These are phyloP conservation scores for Leccinum laetum DNA, from an alignment of 1,284 basidiomycete species.

Conservation along the genomic window DNA sequence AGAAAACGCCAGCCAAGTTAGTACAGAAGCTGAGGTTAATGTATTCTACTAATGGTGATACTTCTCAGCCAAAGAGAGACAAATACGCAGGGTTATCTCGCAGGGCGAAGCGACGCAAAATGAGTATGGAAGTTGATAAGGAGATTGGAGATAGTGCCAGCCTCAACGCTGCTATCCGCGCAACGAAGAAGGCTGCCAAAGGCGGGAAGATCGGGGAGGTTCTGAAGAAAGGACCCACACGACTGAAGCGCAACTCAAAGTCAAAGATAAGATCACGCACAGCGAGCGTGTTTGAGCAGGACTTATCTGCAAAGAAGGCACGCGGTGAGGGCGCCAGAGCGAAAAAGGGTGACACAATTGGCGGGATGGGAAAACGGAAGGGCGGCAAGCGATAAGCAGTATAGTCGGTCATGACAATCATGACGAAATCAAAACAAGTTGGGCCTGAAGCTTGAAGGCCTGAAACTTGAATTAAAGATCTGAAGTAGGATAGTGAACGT, in stretches of 20 bases:
- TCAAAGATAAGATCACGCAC: constrained; percentile 24
- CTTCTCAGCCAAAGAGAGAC: constrained; percentile 71
- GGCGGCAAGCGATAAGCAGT: constrained; percentile 38
- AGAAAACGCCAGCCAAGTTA: constrained; percentile 16
- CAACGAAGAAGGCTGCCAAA: constrained; percentile 77
- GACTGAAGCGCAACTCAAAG: constrained; percentile 18
- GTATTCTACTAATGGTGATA: constrained; percentile 7
- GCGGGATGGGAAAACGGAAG: constrained; percentile 49
- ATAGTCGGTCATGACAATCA: constrained; percentile 1
- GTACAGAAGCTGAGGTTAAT: constrained; percentile 7
- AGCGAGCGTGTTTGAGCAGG: constrained; percentile 40
- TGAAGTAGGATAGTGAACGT: background rate
- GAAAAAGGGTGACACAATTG: constrained; percentile 48
- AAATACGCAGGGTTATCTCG: constrained; percentile 86
- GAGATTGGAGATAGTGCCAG: constrained; percentile 54
- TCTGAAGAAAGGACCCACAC: constrained; percentile 19
- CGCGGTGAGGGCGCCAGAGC: constrained; percentile 45
- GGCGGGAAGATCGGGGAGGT: constrained; percentile 44
- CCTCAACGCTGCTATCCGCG: constrained; percentile 76
- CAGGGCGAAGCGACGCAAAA: constrained; percentile 81
- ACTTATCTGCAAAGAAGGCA: constrained; percentile 35
- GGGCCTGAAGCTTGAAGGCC: background rate
- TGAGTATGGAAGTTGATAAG: constrained; percentile 80
- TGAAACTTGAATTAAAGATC: constrained; percentile 1
- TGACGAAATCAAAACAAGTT: background rate